Conservation (phyloP, 331 rosid species). For the Malus hybrid region DNA sequence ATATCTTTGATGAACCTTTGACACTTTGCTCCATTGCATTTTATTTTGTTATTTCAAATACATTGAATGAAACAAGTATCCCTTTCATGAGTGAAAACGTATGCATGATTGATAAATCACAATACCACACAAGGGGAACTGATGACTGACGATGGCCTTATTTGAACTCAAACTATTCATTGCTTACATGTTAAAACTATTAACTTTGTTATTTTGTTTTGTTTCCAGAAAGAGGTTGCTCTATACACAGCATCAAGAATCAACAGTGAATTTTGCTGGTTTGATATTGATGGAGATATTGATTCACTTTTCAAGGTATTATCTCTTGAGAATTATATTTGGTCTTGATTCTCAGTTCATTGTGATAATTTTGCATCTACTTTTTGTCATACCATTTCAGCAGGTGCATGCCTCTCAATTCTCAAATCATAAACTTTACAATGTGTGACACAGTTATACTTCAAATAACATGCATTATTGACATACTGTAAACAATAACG, state of each 20-base stretch:
- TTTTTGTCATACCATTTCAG: background rate
- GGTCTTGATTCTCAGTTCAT: constrained; percentile 1
- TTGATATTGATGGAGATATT: constrained; percentile 83
- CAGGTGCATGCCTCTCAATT: background rate
- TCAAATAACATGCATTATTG: background rate
- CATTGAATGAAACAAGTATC: background rate
- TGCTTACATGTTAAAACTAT: background rate
- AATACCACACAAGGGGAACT: background rate
- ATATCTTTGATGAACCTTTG: background rate
- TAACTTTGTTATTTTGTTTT: background rate
- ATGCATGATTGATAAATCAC: background rate
- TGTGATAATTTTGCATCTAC: background rate
- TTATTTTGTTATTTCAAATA: background rate
- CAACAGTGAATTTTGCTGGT: constrained; percentile 62
- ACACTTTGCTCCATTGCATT: background rate
- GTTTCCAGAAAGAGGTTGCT: constrained; percentile 89
- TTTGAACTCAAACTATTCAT: background rate
- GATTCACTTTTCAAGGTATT: constrained; percentile 87
- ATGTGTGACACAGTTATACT: background rate
- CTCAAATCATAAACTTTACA: background rate
- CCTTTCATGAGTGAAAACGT: background rate
- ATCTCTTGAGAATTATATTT: background rate
- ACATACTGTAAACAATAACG: background rate
- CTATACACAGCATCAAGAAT: constrained; percentile 75
- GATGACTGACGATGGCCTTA: background rate